Base-by-base conservation (phyloP, 495 filamentous ascomycete species). In the Talaromyces stipitatus region DNA sequence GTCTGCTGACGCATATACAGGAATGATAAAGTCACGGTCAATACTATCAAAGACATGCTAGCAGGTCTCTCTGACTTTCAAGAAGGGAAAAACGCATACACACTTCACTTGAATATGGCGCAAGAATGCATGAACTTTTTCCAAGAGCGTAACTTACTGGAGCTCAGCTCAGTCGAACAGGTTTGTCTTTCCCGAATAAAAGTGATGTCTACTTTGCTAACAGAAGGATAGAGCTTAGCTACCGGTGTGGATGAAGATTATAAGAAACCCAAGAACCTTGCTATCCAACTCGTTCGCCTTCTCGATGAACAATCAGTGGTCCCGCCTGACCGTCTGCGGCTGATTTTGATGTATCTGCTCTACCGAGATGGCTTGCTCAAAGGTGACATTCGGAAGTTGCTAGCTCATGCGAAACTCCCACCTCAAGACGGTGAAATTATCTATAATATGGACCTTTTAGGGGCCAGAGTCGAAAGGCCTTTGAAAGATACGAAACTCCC, bases 21-120 rank as follows among this genome's bases (percentile, higher is more conserved):
- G 47, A 79, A 79, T 64, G 77, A 83, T 56, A 84, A 85, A 29
- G 73, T 81, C 24, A 95, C 82, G 66, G 75, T 98, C 38, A 91
- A 92, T 73, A 90, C 87, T 48, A 97, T 98, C 67, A 91, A 91
- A 68, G 90, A 96, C 67, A 98, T 98, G 94, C 72, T 98, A 69
- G 94, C 88, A 11, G 92, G 91, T 36, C 75, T 98, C 57, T 91
- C 91, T 23, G 90, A 98, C 63, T 98, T 95, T 65, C 90, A 95
- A 57, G 87, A 90, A 66, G 88, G 92, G 73, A 96, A 97, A 71
- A 88, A 95, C 67, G 87, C 90, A 30, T 98, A 97, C 66, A 92
- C 94, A 0, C 77, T 98, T 28, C 94, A 98, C 69, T 76, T 98
- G 14, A 92, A 82, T 60, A 98, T 98, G 94, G 95, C 94, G n/a